Conservation (phyloP, 73 alveolate genomes). For the Stentor coeruleus region DNA sequence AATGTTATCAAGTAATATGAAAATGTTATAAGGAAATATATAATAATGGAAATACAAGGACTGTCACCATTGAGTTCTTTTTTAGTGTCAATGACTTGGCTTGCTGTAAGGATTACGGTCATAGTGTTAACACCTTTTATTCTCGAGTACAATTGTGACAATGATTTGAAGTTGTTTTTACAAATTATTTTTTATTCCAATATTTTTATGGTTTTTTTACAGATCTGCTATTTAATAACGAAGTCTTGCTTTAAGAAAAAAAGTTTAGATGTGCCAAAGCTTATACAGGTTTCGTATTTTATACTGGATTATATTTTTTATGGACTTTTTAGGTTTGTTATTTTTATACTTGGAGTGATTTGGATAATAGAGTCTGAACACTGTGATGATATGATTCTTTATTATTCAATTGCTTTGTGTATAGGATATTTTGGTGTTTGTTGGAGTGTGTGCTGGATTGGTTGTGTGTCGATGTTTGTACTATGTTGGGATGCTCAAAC, state of each 20-base stretch:
- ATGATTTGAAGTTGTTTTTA: conserved; percentile 1
- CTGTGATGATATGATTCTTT: neutral
- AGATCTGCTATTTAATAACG: neutral
- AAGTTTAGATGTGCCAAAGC: neutral
- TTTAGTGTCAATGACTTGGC: neutral
- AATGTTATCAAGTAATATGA: too few species aligned
- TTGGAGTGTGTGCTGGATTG: conserved; percentile 21
- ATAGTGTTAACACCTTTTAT: neutral
- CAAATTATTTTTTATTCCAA: neutral
- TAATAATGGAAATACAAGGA: neutral
- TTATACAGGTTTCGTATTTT: neutral
- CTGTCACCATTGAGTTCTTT: neutral
- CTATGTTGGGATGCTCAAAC: conserved; percentile 26
- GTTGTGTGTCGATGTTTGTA: conserved; percentile 12
- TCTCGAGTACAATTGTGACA: neutral
- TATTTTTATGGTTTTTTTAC: neutral
- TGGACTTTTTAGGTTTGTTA: conserved; percentile 14
- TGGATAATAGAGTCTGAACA: conserved; percentile 1
- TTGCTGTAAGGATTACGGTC: neutral
- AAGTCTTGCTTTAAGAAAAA: neutral
- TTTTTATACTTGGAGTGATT: neutral
- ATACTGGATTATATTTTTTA: neutral
- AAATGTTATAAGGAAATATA: too few species aligned
- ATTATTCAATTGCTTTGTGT: neutral
- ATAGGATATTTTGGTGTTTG: conserved; percentile 16